Conservation (phyloP, 2,329 filamentous ascomycete species). For the Penicillium sp. region DNA sequence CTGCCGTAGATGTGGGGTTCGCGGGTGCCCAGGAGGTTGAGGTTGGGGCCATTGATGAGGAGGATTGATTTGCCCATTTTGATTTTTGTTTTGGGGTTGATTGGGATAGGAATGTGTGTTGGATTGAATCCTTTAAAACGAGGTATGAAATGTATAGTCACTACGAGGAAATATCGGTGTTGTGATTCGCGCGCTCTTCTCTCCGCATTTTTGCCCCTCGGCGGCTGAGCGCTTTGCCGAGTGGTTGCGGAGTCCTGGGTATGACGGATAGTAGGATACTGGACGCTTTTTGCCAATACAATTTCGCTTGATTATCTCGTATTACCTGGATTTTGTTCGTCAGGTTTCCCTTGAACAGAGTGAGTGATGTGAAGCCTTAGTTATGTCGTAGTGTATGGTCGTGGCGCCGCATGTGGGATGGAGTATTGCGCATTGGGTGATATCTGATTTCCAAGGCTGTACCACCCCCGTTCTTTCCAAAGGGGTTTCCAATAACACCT, state of each 20-base stretch:
- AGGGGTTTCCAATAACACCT: too few species aligned
- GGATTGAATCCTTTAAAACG: neutral
- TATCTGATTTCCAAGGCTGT: neutral
- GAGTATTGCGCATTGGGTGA: neutral
- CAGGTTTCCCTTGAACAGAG: neutral
- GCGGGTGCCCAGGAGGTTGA: constrained; percentile 73
- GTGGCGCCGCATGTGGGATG: neutral
- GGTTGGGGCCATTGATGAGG: constrained; percentile 78
- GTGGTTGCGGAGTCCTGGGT: neutral
- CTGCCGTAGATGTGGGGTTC: constrained; percentile 72
- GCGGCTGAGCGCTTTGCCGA: constrained; percentile 24
- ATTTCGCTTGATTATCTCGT: neutral
- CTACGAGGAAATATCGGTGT: neutral
- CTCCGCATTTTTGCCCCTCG: constrained; percentile 15
- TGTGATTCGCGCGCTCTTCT: constrained; percentile 2
- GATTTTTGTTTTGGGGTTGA: neutral
- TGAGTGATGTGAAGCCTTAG: neutral
- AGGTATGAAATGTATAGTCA: neutral
- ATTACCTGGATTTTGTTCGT: neutral
- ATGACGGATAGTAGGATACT: neutral
- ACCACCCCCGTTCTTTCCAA: too few species aligned
- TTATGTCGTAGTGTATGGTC: neutral
- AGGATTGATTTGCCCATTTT: constrained; percentile 54
- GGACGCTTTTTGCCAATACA: neutral
- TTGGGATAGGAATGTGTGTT: neutral